These are phyloP conservation scores for Verticillium zaregamsianum DNA, from an alignment of 2,329 filamentous ascomycete genomes.

Conservation along the genomic window DNA sequence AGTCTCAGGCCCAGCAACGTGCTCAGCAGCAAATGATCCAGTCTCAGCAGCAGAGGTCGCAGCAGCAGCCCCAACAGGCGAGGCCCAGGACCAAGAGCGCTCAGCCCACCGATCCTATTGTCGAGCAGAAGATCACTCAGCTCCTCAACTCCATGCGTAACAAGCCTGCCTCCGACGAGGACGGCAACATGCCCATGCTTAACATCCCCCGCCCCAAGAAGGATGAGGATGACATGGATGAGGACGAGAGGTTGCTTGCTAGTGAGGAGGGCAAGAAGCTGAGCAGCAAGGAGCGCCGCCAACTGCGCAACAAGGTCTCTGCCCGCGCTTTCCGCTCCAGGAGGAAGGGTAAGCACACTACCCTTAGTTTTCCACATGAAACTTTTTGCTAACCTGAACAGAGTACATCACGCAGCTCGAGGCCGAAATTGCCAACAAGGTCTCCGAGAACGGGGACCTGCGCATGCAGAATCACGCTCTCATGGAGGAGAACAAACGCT, in stretches of 20 bases:
- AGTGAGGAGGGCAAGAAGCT: constrained; percentile 99
- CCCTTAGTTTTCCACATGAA: not conserved
- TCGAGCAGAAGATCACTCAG: constrained; percentile 91
- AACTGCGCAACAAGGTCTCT: constrained; percentile 98
- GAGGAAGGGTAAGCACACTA: constrained; percentile 74
- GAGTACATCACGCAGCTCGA: constrained; percentile 97
- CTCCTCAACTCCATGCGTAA: constrained; percentile 89
- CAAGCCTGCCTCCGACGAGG: constrained; percentile 53
- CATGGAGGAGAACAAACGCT: constrained; percentile 77
- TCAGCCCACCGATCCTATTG: constrained; percentile 61
- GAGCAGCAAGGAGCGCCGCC: constrained; percentile 94
- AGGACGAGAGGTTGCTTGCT: constrained; percentile 89
- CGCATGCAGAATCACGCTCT: constrained; percentile 78
- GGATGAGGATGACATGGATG: constrained; percentile 98
- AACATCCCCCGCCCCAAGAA: constrained; percentile 76
- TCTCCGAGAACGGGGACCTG: constrained; percentile 77
- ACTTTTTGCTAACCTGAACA: constrained; percentile 29
- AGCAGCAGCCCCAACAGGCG: constrained; percentile 35
- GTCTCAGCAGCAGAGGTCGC: constrained; percentile 37
- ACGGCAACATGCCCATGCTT: constrained; percentile 42
- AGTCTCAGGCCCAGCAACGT: constrained; percentile 64
- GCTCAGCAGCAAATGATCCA: constrained; percentile 51
- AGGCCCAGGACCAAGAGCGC: constrained; percentile 46
- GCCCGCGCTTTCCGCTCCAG: constrained; percentile 96
- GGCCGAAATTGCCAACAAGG: constrained; percentile 77